Evolutionary conservation across 1,284 basidiomycete genomes (phyloP).

Genomic region (Kwoniella shivajii): DNA sequence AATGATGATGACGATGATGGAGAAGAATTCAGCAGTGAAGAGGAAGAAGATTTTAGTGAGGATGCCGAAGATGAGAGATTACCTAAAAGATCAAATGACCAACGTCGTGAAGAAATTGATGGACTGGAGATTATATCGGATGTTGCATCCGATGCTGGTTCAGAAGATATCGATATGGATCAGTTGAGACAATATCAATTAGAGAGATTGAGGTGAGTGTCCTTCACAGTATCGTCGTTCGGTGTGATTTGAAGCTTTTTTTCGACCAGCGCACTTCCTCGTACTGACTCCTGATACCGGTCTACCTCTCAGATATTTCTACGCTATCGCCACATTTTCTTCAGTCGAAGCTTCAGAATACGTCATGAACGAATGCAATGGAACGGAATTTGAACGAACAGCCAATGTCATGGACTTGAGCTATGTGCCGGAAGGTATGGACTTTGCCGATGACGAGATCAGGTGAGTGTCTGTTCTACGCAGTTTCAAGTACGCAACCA

Average conservation of each 20-base stretch:
- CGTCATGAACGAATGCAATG: conserved; percentile 84
- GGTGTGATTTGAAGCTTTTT: conserved; percentile 62
- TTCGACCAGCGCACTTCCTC: conserved; percentile 85
- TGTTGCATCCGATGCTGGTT: conserved; percentile 49
- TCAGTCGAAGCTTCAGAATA: conserved; percentile 74
- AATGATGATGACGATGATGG: conserved; percentile 19
- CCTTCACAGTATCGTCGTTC: background rate
- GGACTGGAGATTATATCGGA: conserved; percentile 46
- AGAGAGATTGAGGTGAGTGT: conserved; percentile 77
- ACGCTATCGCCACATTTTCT: conserved; percentile 92
- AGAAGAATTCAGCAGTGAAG: conserved; percentile 21
- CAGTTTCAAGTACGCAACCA: background rate
- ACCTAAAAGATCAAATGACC: conserved; percentile 3
- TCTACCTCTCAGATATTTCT: conserved; percentile 82
- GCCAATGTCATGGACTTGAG: conserved; percentile 96
- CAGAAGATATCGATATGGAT: conserved; percentile 77
- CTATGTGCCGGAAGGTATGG: conserved; percentile 91
- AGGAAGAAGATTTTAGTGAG: conserved; percentile 62
- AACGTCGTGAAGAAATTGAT: conserved; percentile 22
- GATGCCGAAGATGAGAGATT: conserved; percentile 56
- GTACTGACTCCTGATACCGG: conserved; percentile 49
- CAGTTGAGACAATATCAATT: conserved; percentile 90
- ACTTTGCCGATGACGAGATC: conserved; percentile 74
- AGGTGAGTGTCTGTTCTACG: conserved; percentile 57
- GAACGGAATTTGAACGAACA: conserved; percentile 93